These are phyloP conservation scores for Fomitopsis pulvina DNA, from an alignment of 768 basidiomycete species.

Conservation along the genomic window DNA sequence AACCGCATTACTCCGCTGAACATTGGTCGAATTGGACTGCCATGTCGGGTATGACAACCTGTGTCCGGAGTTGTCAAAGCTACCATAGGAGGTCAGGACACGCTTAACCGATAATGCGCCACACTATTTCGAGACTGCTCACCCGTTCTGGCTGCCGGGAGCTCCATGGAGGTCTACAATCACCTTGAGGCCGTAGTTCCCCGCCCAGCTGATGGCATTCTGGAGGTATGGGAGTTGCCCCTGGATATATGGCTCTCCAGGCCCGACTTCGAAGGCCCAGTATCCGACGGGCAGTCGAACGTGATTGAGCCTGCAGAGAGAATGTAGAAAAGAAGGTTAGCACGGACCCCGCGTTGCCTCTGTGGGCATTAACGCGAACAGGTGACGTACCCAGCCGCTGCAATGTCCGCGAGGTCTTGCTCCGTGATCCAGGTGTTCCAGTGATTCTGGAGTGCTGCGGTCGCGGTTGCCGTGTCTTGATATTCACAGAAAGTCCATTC, in stretches of 20 bases:
- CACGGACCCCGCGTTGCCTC: background rate
- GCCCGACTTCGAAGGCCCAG: conserved; percentile 80
- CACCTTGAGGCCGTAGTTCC: conserved; percentile 64
- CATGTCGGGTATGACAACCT: conserved; percentile 54
- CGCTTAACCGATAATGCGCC: background rate
- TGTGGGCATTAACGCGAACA: conserved; percentile 8
- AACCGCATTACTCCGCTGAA: conserved; percentile 59
- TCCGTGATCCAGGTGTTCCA: conserved; percentile 79
- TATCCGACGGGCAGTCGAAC: conserved; percentile 84
- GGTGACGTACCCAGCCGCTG: conserved; percentile 58
- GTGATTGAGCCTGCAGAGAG: conserved; percentile 54
- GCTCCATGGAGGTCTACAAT: conserved; percentile 69
- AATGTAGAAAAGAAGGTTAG: conserved; percentile 1
- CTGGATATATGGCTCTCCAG: conserved; percentile 73
- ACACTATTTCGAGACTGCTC: conserved; percentile 13
- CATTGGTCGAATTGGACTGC: conserved; percentile 60
- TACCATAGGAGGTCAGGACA: conserved; percentile 18
- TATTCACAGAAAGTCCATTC: conserved; percentile 74
- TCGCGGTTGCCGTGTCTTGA: conserved; percentile 45
- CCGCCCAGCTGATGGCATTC: conserved; percentile 67
- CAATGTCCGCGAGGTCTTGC: conserved; percentile 67
- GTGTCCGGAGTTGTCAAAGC: conserved; percentile 81
- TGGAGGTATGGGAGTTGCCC: conserved; percentile 68
- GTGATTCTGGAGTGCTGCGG: conserved; percentile 49
- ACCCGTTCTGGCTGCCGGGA: conserved; percentile 85